A percentile compares a stretch with the other conserved stretches of the same genome.
These are phyloP conservation scores for Phytophthora agathidicida DNA, from an alignment of 352 stramenopile species.

Conservation along the genomic window DNA sequence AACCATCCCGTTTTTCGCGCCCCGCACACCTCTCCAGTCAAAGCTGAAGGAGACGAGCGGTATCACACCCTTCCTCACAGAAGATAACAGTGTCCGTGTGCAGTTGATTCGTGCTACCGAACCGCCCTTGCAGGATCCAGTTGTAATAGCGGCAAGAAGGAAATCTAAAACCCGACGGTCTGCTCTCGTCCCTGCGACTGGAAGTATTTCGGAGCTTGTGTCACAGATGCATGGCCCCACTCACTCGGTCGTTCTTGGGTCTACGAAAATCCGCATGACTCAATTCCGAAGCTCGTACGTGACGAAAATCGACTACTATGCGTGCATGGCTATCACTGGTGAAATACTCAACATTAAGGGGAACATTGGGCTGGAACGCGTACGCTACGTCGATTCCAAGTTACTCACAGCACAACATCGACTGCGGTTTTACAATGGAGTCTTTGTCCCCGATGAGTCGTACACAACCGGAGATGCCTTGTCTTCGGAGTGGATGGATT, in stretches of 20 bases:
- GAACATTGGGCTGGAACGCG: constrained; percentile 77
- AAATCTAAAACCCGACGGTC: constrained; percentile 43
- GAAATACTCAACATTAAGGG: constrained; percentile 89
- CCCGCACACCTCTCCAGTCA: constrained; percentile 69
- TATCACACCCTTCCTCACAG: constrained; percentile 62
- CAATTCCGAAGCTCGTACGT: constrained; percentile 86
- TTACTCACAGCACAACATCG: constrained; percentile 66
- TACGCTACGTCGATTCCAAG: constrained; percentile 79
- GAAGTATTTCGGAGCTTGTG: constrained; percentile 42
- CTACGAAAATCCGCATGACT: constrained; percentile 78
- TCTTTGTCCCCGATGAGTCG: constrained; percentile 74
- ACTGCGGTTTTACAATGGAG: constrained; percentile 66
- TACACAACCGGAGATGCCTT: constrained; percentile 71
- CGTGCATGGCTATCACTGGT: constrained; percentile 77
- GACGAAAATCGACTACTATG: constrained; percentile 87
- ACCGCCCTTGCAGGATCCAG: constrained; percentile 67
- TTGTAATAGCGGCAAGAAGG: constrained; percentile 23
- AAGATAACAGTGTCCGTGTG: constrained; percentile 77
- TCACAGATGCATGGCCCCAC: constrained; percentile 39
- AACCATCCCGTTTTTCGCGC: constrained; percentile 79
- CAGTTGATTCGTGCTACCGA: constrained; percentile 81
- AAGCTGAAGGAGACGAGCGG: constrained; percentile 83
- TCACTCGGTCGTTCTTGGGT: constrained; percentile 65
- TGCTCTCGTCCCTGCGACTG: constrained; percentile 38
- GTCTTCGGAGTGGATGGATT: constrained; percentile 85